Evolutionary conservation across 208 protist genomes (phyloP), one percentile per base, ranked within the genome.

Genomic region (Leishmania mexicana): DNA sequence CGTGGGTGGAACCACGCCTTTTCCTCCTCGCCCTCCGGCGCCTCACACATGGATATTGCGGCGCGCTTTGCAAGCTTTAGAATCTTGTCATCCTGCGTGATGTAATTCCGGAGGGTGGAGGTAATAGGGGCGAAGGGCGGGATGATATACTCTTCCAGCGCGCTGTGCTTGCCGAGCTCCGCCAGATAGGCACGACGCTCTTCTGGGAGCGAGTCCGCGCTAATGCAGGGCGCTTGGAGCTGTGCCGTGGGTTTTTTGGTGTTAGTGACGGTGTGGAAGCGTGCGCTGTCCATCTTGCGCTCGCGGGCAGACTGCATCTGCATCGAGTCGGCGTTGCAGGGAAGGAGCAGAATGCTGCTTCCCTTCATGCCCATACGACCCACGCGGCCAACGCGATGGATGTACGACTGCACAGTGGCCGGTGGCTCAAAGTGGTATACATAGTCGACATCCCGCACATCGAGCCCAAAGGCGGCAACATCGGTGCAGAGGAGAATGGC

Each of bases 391-490:
- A 97, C 92, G 38, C 94, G 96, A 78, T 97, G 96, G 21, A 97
- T 88, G 84, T 98, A 98, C 38, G 92, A 89, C 86, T 93, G 87
- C 65, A 92, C 87, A 21, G 91, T 93, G 1, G 88, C 49, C 11
- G 96, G 96, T 5, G 93, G 92, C 81, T 98, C 94, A 86, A 97
- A 97, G 83, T 97, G 96, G 83, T 96, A 96, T 17, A 98, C 96
- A 68, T 98, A 98, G 85, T 97, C 94, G 28, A 98, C 94, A 87
- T 98, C 94, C 47, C 96, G 93, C 31, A 98, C 93, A 74, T 98
- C 96, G 19, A 98, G 83, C 6, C 96, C 96, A 70, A 97, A 97
- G 75, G 96, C 96, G 47, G 92, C 92, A 53, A 96, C 88, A 81
- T 98, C 94, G 31, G 96, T 98, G 84, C 94, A 97, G 3, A 98